Evolutionary conservation across 306 rosid species (phyloP).

Genomic region (Nissolia schottii): DNA sequence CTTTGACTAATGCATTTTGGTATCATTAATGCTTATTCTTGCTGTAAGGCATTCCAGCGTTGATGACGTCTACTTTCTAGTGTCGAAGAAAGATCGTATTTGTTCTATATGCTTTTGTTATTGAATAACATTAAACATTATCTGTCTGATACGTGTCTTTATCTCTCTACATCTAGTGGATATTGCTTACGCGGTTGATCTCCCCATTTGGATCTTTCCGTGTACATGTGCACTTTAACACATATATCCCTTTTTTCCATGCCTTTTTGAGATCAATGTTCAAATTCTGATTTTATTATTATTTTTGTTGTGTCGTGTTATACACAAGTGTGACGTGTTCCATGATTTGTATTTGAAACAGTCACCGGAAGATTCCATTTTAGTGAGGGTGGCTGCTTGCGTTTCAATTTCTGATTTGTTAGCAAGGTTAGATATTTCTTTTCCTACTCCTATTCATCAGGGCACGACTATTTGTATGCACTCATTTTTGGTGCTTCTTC

Average conservation of each 20-base stretch:
- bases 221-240: neutral
- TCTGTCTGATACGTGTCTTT: neutral
- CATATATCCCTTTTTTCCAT: neutral
- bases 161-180: neutral
- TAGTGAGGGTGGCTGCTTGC: conserved; percentile 75
- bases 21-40: neutral
- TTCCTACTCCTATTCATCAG: conserved; percentile 6
- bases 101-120: neutral
- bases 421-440: conserved; percentile 54
- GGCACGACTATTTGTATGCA: neutral
- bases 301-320: neutral
- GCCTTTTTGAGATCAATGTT: conserved; percentile 6
- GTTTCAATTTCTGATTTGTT: conserved; percentile 72
- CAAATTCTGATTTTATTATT: neutral
- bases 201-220: neutral
- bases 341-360: conserved; percentile 38
- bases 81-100: neutral
- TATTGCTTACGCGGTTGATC: neutral
- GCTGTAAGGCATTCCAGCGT: neutral
- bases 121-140: neutral
- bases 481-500: conserved; percentile 14
- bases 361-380: conserved; percentile 48
- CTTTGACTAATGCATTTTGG: neutral
- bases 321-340: neutral
- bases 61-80: neutral